phyloP scores from a whole-genome alignment of 2,329 filamentous ascomycete species.

The Helotiales sp. region DNA sequence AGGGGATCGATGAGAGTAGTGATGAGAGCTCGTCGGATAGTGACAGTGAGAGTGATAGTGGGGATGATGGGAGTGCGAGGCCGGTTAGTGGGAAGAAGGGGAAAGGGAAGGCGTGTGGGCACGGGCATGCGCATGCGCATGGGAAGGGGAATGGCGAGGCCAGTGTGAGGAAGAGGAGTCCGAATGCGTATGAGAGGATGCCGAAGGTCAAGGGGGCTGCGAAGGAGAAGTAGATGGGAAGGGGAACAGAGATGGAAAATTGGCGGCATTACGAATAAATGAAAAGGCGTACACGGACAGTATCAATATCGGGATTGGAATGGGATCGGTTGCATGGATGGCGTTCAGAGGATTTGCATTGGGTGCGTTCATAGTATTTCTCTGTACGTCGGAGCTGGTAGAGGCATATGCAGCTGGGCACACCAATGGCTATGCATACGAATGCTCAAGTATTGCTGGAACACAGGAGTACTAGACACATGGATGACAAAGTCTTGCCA shows the following conservation, averaged over 20 bases:
- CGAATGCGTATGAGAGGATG: slow-evolving; percentile 83
- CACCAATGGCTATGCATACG: neutral
- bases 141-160: slow-evolving; percentile 45
- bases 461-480: neutral
- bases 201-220: slow-evolving; percentile 56
- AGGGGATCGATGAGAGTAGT: slow-evolving; percentile 81
- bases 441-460: neutral
- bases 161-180: slow-evolving; percentile 62
- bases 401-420: too few relatives aligned
- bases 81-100: slow-evolving; percentile 39
- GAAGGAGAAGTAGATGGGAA: slow-evolving; percentile 1
- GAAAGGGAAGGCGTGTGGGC: slow-evolving; percentile 33
- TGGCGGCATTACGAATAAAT: slow-evolving; percentile 11
- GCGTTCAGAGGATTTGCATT: slow-evolving; percentile 17
- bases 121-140: slow-evolving; percentile 42
- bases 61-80: slow-evolving; percentile 51
- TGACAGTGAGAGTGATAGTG: slow-evolving; percentile 47
- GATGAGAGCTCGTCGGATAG: slow-evolving; percentile 64
- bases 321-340: slow-evolving; percentile 2
- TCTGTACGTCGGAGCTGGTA: neutral
- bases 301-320: neutral
- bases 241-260: neutral
- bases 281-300: neutral
- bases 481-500: neutral
- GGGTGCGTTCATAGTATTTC: neutral